Base-by-base conservation (phyloP, 2,329 filamentous ascomycete species). In the Aaosphaeria arxii region DNA sequence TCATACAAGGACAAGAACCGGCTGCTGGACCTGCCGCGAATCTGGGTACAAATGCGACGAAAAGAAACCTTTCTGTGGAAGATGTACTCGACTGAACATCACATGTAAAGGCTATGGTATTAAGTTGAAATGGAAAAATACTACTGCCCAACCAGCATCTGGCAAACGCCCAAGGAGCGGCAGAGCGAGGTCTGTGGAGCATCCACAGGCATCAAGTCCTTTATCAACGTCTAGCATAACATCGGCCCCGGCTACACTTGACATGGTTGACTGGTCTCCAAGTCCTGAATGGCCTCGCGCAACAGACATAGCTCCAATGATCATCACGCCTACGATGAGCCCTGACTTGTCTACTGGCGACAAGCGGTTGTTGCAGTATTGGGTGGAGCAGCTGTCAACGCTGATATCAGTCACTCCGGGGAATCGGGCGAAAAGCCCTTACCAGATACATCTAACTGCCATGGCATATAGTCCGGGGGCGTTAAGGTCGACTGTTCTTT, bases 31-130 rank as follows among this genome's bases (percentile, higher is more conserved):
- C 4, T 66, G 63, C 51, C 50, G 62, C 11, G 61, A 63, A 48
- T 60, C 62, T 9, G 63, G 63, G 1, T 66, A 66, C 46, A 66
- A 66, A 44, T 66, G 63, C 52, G 62, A 66, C 41, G 63, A 66
- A 42, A 50, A 60, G 31, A 65, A 62, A 30, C 63, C 63, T 3
- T 55, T 51, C 36, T 66, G 63, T 31, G 54, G 57, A 11, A 48
- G 63, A 33, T 66, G 63, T 28, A 55, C 49, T 4, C 51, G 63
- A 24, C 41, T 66, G n/a, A 61, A 58, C 9, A 64, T 64, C 32
- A 53, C 45, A 7, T 66, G 63, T 45, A 63, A 61, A 51, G 63
- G 63, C 4, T 66, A 66, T 38, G 61, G 59, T 5, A 44, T 63
- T 33, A 63, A 56, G 40, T 49, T 64, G 24, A 64, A 64, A 49